Conservation (phyloP, 2,329 filamentous ascomycete species). For the Cadophora malorum region DNA sequence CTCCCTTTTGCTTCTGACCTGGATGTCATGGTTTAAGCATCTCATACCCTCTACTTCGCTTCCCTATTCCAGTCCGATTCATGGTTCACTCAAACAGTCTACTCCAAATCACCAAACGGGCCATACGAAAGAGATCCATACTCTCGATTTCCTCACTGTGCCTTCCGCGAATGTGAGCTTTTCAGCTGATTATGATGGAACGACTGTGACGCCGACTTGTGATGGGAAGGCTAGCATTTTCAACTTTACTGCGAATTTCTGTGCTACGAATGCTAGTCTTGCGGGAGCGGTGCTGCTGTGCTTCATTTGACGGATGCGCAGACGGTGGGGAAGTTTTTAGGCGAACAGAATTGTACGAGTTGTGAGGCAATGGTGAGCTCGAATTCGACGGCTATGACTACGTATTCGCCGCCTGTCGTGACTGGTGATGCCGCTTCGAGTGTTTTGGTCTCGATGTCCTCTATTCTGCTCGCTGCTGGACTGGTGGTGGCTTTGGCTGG, state of each 20-base stretch:
- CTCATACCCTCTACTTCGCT: slow-evolving; percentile 27
- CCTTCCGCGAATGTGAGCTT: slow-evolving; percentile 36
- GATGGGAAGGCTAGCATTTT: slow-evolving; percentile 35
- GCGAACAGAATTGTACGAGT: slow-evolving; percentile 37
- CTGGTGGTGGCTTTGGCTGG: slow-evolving; percentile 11
- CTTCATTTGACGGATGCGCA: slow-evolving; percentile 35
- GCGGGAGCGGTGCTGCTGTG: slow-evolving; percentile 31
- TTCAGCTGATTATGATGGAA: slow-evolving; percentile 38
- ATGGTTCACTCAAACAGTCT: slow-evolving; percentile 29
- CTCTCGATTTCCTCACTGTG: slow-evolving; percentile 35
- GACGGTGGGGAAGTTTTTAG: slow-evolving; percentile 36
- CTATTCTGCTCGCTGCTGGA: slow-evolving; percentile 10
- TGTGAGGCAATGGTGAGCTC: slow-evolving; percentile 29
- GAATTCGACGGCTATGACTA: slow-evolving; percentile 20
- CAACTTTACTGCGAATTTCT: slow-evolving; percentile 41
- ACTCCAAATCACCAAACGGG: slow-evolving; percentile 34
- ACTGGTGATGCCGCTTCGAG: slow-evolving; percentile 17
- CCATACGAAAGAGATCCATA: slow-evolving; percentile 40
- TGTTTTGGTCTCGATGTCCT: neutral
- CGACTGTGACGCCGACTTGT: slow-evolving; percentile 37
- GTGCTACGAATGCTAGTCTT: slow-evolving; percentile 35
- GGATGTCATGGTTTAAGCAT: slow-evolving; percentile 26
- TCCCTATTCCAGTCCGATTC: slow-evolving; percentile 24
- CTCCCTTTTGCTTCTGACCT: slow-evolving; percentile 11
- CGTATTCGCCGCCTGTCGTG: slow-evolving; percentile 14